These are phyloP conservation scores for Pichia eremophila DNA, from an alignment of 805 yeast genomes.

Conservation along the genomic window DNA sequence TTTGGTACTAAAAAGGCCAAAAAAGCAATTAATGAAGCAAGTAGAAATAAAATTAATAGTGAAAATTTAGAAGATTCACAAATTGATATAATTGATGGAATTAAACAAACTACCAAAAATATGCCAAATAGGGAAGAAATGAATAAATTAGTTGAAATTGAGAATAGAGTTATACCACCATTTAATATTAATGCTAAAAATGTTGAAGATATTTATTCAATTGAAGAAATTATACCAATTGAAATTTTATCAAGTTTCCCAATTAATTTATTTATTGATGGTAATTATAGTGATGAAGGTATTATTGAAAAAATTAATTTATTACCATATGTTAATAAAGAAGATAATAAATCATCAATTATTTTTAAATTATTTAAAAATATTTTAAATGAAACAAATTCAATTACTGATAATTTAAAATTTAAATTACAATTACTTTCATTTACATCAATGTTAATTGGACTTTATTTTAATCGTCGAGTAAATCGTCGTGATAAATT, in stretches of 20 bases:
- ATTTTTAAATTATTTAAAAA: slow-evolving; percentile 1
- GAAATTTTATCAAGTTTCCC: slow-evolving; percentile 56
- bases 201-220: slow-evolving; percentile 76
- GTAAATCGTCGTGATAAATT: slow-evolving; percentile 49
- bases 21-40: slow-evolving; percentile 73
- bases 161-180: slow-evolving; percentile 76
- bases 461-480: slow-evolving; percentile 69
- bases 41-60: slow-evolving; percentile 79
- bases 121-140: slow-evolving; percentile 67
- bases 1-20: slow-evolving; percentile 97
- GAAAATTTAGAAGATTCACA: slow-evolving; percentile 63
- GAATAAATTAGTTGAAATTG: slow-evolving; percentile 41
- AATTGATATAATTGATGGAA: slow-evolving; percentile 72
- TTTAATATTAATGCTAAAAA: slow-evolving; percentile 71
- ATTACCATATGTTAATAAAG: slow-evolving; percentile 2
- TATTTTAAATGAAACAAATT: not conserved
- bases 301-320: slow-evolving; percentile 14
- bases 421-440: slow-evolving; percentile 62
- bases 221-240: slow-evolving; percentile 59
- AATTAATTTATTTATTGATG: slow-evolving; percentile 45
- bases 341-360: not conserved
- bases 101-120: slow-evolving; percentile 56
- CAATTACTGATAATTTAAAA: slow-evolving; percentile 15
- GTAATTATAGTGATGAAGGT: slow-evolving; percentile 43
- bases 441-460: slow-evolving; percentile 71